A percentile compares a stretch with the other conserved stretches of the same genome.
Conservation (phyloP, 306 rosid genomes). For the Luffa aegyptiaca region DNA sequence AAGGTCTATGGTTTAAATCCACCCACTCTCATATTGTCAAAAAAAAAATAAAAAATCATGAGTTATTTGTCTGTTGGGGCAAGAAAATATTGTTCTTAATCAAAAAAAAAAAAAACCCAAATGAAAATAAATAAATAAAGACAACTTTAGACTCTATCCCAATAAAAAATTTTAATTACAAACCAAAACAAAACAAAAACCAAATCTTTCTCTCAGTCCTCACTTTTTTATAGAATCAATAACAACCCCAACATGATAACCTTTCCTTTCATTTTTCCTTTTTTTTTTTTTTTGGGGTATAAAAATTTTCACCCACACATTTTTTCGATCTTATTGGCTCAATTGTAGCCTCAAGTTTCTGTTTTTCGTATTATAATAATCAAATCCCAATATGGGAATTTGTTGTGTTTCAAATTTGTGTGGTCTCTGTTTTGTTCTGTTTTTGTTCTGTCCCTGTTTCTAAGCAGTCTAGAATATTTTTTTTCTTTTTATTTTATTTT, state of each 20-base stretch:
- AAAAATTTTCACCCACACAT: background rate
- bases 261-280: background rate
- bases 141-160: background rate
- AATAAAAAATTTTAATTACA: background rate
- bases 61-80: background rate
- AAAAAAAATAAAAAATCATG: too few species aligned
- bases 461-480: background rate
- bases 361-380: background rate
- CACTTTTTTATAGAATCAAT: background rate
- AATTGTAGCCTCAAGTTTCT: background rate
- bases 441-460: background rate
- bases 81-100: background rate
- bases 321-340: background rate
- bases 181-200: background rate
- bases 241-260: background rate
- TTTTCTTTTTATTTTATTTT: background rate
- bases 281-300: background rate
- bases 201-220: background rate
- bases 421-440: background rate
- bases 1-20: too few species aligned
- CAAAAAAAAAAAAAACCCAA: background rate
- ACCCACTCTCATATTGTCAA: too few species aligned
- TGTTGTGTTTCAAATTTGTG: background rate
- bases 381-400: too few species aligned
- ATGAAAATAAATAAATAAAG: background rate